Base-by-base conservation (phyloP, 441 rosid genomes). In the Populus tomentosa region DNA sequence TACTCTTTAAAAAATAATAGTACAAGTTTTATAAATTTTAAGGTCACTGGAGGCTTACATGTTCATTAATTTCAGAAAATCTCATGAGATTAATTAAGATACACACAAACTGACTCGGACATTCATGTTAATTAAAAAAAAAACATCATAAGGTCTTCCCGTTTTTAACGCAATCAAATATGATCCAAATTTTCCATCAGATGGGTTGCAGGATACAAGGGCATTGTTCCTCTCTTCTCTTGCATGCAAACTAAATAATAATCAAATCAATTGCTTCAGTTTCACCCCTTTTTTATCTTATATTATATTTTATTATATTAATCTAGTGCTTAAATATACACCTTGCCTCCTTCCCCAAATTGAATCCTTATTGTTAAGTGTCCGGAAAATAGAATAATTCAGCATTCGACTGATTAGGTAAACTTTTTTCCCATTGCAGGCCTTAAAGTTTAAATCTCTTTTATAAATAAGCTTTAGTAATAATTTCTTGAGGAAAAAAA, bases 381-480 rank as follows among this genome's bases (percentile, higher is more conserved):
- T n/a, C 30, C 63, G 10, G 11, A 21, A 35, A 36, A 23, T 10
- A 1, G 24, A 53, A 16, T 53, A 73, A 36, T 36, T 36, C 24
- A 23, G 10, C 36, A 6, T 63, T 63, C 10, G 7, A 16, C 2
- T 62, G 1, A 50, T 50, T 4, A 63, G 28, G 24, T 62, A 61
- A 35, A 0, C 28, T 20, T 24, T 32, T 33, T 61, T 7, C 20
- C 23, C 14, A 24, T 0, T 62, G 24, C 3, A 36, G 36, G 30
- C 38, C 38, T 66, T 77, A n/a, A 74, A 33, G 24, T 77, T 67
- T 67, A 32, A 68, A 38, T 69, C 79, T 63, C 65, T 86, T 75
- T 28, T 71, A 81, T 63, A 78, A 79, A 40, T 40, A 14, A 10
- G 13, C 50, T 40, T 40, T 40, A 40, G 14, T 2, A 40, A 40